A percentile compares a stretch with the other conserved stretches of the same genome.
These are phyloP conservation scores for Bruguiera gymnorhiza DNA, from an alignment of 345 rosid genomes.

Conservation along the genomic window DNA sequence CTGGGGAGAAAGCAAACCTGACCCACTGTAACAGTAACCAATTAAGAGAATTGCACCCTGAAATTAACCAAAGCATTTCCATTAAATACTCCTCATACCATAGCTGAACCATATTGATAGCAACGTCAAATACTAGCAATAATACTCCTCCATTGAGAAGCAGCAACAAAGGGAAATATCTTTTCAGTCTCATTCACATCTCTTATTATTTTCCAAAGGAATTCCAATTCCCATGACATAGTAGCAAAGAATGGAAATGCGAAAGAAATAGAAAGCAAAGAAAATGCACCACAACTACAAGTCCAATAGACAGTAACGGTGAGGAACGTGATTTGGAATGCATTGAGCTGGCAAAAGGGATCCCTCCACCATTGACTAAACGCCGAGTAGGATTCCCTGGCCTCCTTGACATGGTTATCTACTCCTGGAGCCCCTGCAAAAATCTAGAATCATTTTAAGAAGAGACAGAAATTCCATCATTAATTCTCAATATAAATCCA, in stretches of 20 bases:
- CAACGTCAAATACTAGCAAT: neutral
- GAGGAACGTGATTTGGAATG: slow-evolving; percentile 58
- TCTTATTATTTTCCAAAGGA: neutral
- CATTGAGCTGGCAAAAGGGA: slow-evolving; percentile 43
- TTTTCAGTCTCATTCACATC: neutral
- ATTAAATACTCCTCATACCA: slow-evolving; percentile 8
- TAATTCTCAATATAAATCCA: neutral
- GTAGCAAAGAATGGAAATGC: neutral
- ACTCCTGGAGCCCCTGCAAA: slow-evolving; percentile 13
- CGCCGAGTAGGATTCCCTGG: slow-evolving; percentile 56
- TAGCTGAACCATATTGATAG: neutral
- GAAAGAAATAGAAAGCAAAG: neutral
- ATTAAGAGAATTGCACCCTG: slow-evolving; percentile 69
- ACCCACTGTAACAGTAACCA: slow-evolving; percentile 46
- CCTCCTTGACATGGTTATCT: slow-evolving; percentile 55
- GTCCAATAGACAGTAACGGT: slow-evolving; percentile 44
- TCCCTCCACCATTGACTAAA: slow-evolving; percentile 44
- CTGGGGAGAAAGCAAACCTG: slow-evolving; percentile 44
- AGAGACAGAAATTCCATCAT: neutral
- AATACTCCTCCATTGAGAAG: neutral
- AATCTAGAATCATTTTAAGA: neutral
- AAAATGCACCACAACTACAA: slow-evolving; percentile 47
- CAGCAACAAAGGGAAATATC: neutral
- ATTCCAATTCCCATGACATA: neutral
- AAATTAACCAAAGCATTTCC: slow-evolving; percentile 16